phyloP scores from a whole-genome alignment of 192 early-diverging fungal genomes.

The Podila minutissima region DNA sequence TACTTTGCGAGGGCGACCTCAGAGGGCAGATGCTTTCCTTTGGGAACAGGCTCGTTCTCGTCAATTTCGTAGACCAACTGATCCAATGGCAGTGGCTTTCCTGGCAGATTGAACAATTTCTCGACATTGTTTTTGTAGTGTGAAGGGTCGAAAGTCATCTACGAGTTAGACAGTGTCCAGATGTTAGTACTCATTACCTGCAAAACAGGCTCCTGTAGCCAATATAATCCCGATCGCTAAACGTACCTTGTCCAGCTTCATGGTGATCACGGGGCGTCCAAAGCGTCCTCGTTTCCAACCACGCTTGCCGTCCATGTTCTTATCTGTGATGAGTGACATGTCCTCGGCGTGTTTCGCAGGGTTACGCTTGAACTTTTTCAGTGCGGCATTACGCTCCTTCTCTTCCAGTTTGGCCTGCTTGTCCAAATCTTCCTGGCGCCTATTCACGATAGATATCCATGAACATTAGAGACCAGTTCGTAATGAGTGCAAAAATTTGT shows the following conservation, averaged over 20 bases:
- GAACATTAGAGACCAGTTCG: neutral
- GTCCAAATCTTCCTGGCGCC: slow-evolving; percentile 60
- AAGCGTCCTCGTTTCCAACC: slow-evolving; percentile 79
- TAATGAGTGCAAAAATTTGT: neutral
- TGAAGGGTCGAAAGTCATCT: slow-evolving; percentile 74
- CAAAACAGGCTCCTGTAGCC: no score
- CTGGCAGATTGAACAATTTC: slow-evolving; percentile 60
- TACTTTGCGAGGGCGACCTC: slow-evolving; percentile 34
- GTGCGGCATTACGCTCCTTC: slow-evolving; percentile 47
- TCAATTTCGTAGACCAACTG: slow-evolving; percentile 40
- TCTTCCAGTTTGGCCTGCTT: slow-evolving; percentile 44
- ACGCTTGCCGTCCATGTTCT: slow-evolving; percentile 66
- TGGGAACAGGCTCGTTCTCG: slow-evolving; percentile 39
- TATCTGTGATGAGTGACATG: slow-evolving; percentile 76
- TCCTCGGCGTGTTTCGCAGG: slow-evolving; percentile 65
- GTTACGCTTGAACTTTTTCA: slow-evolving; percentile 55
- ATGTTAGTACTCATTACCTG: neutral
- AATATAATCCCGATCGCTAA: no score
- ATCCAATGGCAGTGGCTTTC: slow-evolving; percentile 27
- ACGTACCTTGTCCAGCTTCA: slow-evolving; percentile 61
- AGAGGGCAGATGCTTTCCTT: slow-evolving; percentile 39
- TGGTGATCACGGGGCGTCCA: slow-evolving; percentile 76
- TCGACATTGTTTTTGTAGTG: slow-evolving; percentile 73
- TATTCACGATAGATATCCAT: slow-evolving; percentile 6
- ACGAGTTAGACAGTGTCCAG: neutral